A percentile compares a stretch with the other conserved stretches of the same genome.
phyloP scores from a whole-genome alignment of 2,329 filamentous ascomycete genomes.

The Ophiostoma himal-ulmi region DNA sequence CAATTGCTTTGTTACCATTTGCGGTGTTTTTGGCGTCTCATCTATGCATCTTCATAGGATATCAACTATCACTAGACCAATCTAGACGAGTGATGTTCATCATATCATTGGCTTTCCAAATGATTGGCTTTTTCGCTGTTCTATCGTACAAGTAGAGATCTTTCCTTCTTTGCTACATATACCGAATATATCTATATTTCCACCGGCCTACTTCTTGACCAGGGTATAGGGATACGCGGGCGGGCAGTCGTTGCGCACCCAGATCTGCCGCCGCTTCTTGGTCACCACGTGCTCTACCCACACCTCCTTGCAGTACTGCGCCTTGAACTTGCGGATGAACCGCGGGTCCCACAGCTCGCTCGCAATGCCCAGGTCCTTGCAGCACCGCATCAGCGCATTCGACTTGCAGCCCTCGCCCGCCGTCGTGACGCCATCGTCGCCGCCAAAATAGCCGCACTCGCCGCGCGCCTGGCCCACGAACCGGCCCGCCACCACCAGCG shows the following conservation, averaged over 20 bases:
- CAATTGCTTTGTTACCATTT: slow-evolving; percentile 6
- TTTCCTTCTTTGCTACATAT: background rate
- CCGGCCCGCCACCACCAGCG: slow-evolving; percentile 81
- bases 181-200: background rate
- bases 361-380: slow-evolving; percentile 92
- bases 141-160: background rate
- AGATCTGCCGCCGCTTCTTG: slow-evolving; percentile 87
- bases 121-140: background rate
- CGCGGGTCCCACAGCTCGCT: slow-evolving; percentile 95
- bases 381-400: slow-evolving; percentile 95
- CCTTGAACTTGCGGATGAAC: slow-evolving; percentile 79
- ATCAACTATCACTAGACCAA: background rate
- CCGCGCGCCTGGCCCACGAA: slow-evolving; percentile 88
- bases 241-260: slow-evolving; percentile 75
- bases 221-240: slow-evolving; percentile 54
- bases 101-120: background rate
- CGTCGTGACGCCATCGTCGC: slow-evolving; percentile 81
- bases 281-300: slow-evolving; percentile 84
- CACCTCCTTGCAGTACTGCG: slow-evolving; percentile 65
- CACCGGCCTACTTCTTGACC: background rate
- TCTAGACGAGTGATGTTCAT: background rate
- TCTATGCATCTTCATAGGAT: background rate
- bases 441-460: slow-evolving; percentile 88
- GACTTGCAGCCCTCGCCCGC: slow-evolving; percentile 96
- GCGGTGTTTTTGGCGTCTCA: slow-evolving; percentile 4